Conservation (phyloP, 352 stramenopile genomes). For the Bremia lactucae region DNA sequence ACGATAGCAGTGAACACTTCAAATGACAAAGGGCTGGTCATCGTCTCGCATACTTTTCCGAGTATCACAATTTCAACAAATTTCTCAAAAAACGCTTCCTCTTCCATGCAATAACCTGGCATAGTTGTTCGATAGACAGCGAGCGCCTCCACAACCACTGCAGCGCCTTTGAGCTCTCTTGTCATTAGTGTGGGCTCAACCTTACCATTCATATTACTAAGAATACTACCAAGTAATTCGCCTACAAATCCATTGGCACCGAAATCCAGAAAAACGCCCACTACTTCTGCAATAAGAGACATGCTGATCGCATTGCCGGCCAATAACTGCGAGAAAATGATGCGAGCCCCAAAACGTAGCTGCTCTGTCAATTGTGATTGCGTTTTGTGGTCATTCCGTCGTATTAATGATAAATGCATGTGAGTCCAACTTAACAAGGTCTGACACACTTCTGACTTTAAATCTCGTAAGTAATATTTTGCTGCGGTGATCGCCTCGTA, state of each 20-base stretch:
- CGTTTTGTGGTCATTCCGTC: conserved; percentile 8
- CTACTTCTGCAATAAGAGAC: conserved; percentile 20
- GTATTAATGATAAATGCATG: conserved; percentile 16
- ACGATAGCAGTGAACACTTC: conserved; percentile 37
- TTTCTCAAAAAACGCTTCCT: conserved; percentile 23
- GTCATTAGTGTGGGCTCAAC: conserved; percentile 1
- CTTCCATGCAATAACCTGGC: conserved; percentile 11
- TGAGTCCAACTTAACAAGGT: conserved; percentile 21
- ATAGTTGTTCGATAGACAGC: conserved; percentile 8
- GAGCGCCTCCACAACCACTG: conserved; percentile 28
- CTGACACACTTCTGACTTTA: conserved; percentile 9
- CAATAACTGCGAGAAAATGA: conserved; percentile 17
- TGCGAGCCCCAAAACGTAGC: conserved; percentile 8
- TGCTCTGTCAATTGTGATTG: conserved; percentile 4
- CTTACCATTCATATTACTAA: conserved; percentile 1
- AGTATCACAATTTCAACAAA: conserved; percentile 16
- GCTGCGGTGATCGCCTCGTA: conserved; percentile 11
- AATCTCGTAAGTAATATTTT: background rate
- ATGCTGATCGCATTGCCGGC: conserved; percentile 8
- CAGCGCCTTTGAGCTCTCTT: conserved; percentile 15
- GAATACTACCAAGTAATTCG: conserved; percentile 20
- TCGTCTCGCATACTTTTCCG: conserved; percentile 10
- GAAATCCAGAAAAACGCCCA: conserved; percentile 22
- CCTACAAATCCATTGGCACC: conserved; percentile 20
- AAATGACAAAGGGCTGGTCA: conserved; percentile 23